phyloP scores from a whole-genome alignment of 106 monocot genomes.

The Dactylorhiza incarnata region DNA sequence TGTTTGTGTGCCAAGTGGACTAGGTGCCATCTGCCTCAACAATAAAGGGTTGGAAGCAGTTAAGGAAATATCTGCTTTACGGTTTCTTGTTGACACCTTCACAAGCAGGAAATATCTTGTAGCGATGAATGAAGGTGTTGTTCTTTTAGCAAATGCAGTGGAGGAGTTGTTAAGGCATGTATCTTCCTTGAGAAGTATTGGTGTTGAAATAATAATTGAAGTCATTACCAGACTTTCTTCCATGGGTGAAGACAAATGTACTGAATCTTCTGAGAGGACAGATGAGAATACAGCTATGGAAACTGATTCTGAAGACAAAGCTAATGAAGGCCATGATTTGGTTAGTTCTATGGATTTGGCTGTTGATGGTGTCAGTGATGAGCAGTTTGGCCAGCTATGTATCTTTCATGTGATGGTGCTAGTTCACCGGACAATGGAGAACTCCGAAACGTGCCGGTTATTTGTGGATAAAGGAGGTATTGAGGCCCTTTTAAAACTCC shows the following conservation, averaged over 20 bases:
- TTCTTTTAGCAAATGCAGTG: conserved; percentile 90
- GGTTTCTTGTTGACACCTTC: conserved; percentile 76
- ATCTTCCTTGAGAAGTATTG: conserved; percentile 70
- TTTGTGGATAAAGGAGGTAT: conserved; percentile 97
- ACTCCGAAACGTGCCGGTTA: conserved; percentile 87
- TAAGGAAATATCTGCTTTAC: conserved; percentile 54
- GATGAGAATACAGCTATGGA: conserved; percentile 80
- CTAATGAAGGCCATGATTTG: conserved; percentile 66
- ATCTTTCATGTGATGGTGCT: conserved; percentile 96
- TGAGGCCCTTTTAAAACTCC: conserved; percentile 61
- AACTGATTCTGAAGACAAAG: conserved; percentile 64
- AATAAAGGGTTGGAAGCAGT: conserved; percentile 81
- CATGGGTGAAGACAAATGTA: conserved; percentile 37
- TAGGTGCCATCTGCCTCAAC: conserved; percentile 95
- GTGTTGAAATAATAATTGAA: conserved; percentile 90
- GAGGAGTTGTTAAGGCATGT: conserved; percentile 97
- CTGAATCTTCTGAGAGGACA: conserved; percentile 26
- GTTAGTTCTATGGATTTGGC: conserved; percentile 51
- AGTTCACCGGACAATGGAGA: conserved; percentile 86
- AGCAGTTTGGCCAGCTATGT: conserved; percentile 79
- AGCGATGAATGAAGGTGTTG: conserved; percentile 99
- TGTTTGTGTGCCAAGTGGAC: conserved; percentile 91
- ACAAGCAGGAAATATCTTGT: conserved; percentile 84
- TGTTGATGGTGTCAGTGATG: conserved; percentile 59
- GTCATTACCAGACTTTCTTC: conserved; percentile 75